Conservation (phyloP, 2,329 filamentous ascomycete genomes). For the Colletotrichum phormii region DNA sequence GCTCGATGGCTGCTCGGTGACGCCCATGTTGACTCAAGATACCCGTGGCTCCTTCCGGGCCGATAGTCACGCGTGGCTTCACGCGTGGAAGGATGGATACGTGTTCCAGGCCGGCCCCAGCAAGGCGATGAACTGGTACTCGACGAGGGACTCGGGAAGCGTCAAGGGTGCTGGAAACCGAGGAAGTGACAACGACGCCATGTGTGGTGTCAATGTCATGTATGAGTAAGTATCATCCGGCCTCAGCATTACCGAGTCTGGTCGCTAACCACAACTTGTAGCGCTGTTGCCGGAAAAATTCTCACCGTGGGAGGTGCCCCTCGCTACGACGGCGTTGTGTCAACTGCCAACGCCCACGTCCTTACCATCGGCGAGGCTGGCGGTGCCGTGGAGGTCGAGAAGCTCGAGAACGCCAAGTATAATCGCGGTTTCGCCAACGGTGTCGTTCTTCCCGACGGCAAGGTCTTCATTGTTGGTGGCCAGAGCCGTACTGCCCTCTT, state of each 20-base stretch:
- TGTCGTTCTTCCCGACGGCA: constrained; percentile 60
- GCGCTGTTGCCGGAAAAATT: constrained; percentile 61
- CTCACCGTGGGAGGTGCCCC: constrained; percentile 61
- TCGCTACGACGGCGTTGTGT: constrained; percentile 54
- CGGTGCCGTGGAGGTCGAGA: background rate
- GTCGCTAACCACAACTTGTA: background rate
- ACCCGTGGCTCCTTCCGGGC: constrained; percentile 60
- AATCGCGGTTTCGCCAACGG: constrained; percentile 55
- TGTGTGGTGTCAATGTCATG: constrained; percentile 68
- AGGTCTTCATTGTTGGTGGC: constrained; percentile 58
- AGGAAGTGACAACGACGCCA: constrained; percentile 56
- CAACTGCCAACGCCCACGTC: constrained; percentile 57
- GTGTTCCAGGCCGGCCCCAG: constrained; percentile 67
- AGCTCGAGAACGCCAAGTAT: constrained; percentile 21
- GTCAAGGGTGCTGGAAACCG: constrained; percentile 52
- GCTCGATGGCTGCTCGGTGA: constrained; percentile 54
- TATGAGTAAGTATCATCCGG: constrained; percentile 53
- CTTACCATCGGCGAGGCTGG: constrained; percentile 55
- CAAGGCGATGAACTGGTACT: constrained; percentile 67
- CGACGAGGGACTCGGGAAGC: constrained; percentile 55
- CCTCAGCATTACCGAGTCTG: background rate
- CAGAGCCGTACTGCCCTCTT: constrained; percentile 56
- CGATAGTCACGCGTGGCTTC: constrained; percentile 45
- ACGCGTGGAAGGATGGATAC: constrained; percentile 55
- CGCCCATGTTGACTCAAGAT: constrained; percentile 61